phyloP scores from a whole-genome alignment of 2,329 filamentous ascomycete species.

The Chrysoporthe cubensis region DNA sequence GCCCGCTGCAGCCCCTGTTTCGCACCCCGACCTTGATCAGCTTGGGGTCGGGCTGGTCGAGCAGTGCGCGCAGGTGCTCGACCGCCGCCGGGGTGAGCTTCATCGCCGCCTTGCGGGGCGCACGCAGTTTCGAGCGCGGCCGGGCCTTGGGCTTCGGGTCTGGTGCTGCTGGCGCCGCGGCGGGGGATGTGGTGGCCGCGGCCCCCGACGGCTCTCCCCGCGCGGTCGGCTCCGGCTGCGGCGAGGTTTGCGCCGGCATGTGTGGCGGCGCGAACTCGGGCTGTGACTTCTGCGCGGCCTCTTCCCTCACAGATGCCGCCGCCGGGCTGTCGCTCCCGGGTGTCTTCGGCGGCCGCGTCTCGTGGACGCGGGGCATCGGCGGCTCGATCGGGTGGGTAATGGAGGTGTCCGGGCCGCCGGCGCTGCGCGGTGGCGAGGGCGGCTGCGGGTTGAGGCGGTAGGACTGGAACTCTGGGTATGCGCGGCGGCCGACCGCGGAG shows the following conservation, averaged over 20 bases:
- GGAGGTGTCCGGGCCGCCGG: slow-evolving; percentile 51
- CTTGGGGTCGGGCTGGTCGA: slow-evolving; percentile 87
- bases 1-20: slow-evolving; percentile 90
- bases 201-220: slow-evolving; percentile 8
- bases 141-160: slow-evolving; percentile 58
- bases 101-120: slow-evolving; percentile 87
- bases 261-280: slow-evolving; percentile 42
- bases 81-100: slow-evolving; percentile 81
- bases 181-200: not conserved
- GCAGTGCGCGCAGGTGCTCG: slow-evolving; percentile 73
- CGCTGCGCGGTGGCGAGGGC: slow-evolving; percentile 46
- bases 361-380: slow-evolving; percentile 53
- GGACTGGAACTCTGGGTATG: slow-evolving; percentile 50
- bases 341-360: slow-evolving; percentile 52
- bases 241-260: slow-evolving; percentile 36
- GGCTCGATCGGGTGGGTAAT: slow-evolving; percentile 47
- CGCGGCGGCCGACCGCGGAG: slow-evolving; percentile 39
- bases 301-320: slow-evolving; percentile 56
- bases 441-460: slow-evolving; percentile 52
- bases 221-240: slow-evolving; percentile 18
- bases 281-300: slow-evolving; percentile 69
- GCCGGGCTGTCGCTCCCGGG: not conserved
- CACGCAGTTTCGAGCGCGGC: slow-evolving; percentile 63
- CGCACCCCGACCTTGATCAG: slow-evolving; percentile 93
- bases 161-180: not conserved